Evolutionary conservation across 257 asterid genomes (phyloP).

Genomic region (Parsonsia alboflavescens): DNA sequence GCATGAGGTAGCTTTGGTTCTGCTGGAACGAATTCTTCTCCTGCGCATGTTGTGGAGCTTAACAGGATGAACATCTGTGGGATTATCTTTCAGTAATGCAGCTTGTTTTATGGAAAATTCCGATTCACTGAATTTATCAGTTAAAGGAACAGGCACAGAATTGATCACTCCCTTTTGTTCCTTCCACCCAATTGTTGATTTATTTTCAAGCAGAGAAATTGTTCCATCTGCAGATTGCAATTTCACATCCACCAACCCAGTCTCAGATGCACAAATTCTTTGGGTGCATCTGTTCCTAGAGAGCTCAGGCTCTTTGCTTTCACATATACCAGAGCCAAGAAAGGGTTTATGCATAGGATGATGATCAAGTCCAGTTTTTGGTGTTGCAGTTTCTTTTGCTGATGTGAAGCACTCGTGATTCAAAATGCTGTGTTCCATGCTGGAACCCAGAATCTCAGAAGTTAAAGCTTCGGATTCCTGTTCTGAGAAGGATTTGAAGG

Average conservation of each 20-base stretch:
- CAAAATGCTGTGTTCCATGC: neutral
- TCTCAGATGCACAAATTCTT: conserved; percentile 23
- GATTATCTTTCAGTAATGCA: conserved; percentile 4
- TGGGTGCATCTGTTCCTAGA: conserved; percentile 25
- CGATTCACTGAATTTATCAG: conserved; percentile 7
- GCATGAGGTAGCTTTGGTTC: conserved; percentile 19
- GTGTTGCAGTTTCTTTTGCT: conserved; percentile 10
- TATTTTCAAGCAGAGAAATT: conserved; percentile 13
- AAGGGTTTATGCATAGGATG: conserved; percentile 19
- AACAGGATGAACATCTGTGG: conserved; percentile 11
- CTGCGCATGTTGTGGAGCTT: conserved; percentile 13
- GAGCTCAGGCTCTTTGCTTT: conserved; percentile 24
- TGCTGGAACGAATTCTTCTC: conserved; percentile 23
- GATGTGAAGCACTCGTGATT: conserved; percentile 13
- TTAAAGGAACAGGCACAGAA: neutral
- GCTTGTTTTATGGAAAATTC: conserved; percentile 7
- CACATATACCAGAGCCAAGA: conserved; percentile 16
- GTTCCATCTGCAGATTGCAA: conserved; percentile 20
- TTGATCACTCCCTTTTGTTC: neutral
- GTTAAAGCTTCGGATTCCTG: conserved; percentile 19
- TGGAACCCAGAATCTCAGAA: conserved; percentile 12
- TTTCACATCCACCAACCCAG: conserved; percentile 24
- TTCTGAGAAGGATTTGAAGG: conserved; percentile 20
- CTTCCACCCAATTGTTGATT: conserved; percentile 6
- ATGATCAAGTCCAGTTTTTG: conserved; percentile 16